Evolutionary conservation across 768 basidiomycete genomes (phyloP), one percentile per base, ranked within the genome.

Genomic region (Neoboletus magnificus): DNA sequence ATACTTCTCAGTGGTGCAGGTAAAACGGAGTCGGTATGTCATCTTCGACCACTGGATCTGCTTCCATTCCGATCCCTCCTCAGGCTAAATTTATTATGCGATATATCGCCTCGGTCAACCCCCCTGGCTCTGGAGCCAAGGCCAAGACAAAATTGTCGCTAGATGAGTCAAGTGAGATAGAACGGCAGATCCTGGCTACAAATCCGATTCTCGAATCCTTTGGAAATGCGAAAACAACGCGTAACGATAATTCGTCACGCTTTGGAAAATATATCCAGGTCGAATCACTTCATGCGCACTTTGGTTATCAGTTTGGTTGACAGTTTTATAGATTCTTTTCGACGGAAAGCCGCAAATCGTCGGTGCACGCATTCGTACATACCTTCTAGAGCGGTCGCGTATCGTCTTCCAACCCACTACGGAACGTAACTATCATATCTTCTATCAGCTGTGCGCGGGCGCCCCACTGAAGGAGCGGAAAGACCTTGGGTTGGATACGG

Each of bases 221-320:
- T 63, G 97, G 97, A 62, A 99, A 99, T 73, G 97, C 97, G 23
- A 99, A 99, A 76, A 99, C 97, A 32, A 98, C 97, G 16, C 83
- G 97, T 56, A 99, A 99, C 69, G 97, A 99, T 74, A 99, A 99
- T 71, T 97, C 93, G 9, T 99, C 97, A 22, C 86, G 97, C 54
- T 99, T 99, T 71, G 97, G 97, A 58, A 99, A 99, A 76, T 99
- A 99, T 74, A 98, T 99, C 60, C 96, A 99, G 83, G 97, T 67
- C 27, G 25, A 25, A 39, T 51, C 30, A 29, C 48, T 40, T 51
- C n/a, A 25, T 27, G 5, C 13, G 44, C 29, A 43, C 16, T n/a
- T 49, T 48, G 46, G 43, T 20, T 49, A 15, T 23, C 43, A 22
- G 42, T n/a, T 53, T 15, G 27, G 36, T 32, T 55, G 36, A 58